Evolutionary conservation across 257 asterid genomes (phyloP), one percentile per base, ranked within the genome.

Genomic region (Capsicum pubescens): DNA sequence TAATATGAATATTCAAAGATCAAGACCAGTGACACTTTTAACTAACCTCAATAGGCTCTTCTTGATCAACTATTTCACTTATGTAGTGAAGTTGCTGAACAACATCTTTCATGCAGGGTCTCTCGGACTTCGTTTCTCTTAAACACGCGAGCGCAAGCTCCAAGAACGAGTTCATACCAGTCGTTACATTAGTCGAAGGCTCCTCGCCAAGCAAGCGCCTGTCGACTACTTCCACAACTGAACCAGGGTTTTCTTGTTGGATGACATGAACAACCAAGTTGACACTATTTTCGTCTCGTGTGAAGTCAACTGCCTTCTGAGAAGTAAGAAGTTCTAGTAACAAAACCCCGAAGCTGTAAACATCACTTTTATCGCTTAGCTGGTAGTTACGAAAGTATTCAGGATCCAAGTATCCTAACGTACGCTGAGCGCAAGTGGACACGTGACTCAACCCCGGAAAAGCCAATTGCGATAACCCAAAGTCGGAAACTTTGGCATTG

Each of bases 371-470:
- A 36, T 90, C 91, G 21, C 84, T 90, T 11, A 90, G 61, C 76
- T 88, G 89, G 39, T 88, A 86, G 64, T 82, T 90, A 6, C 89
- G 88, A 54, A 85, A 88, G 26, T 88, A 90, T 82, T 90, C 90
- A 1, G 92, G 92, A 56, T 90, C 91, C 44, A 90, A 70, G 87
- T 90, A 90, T 36, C 92, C 92, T 19, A 90, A 17, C 13, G 92
- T 90, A 10, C 92, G 89, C 69, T 87, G 90, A 9, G 90, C 92
- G 84, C 92, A 88, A 72, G 91, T 90, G 6, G 92, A 85, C 26
- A 88, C 84, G 8, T 90, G 92, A 59, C 90, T 88, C 85, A 88
- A 66, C 74, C 91, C 91, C 0, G 88, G 89, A 56, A 72, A 67
- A 82, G 89, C 92, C 70, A 90, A 74, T 78, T 91, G 86, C 32